These are phyloP conservation scores for Guadua angustifolia DNA, from an alignment of 176 grass and related monocot genomes.

Conservation along the genomic window DNA sequence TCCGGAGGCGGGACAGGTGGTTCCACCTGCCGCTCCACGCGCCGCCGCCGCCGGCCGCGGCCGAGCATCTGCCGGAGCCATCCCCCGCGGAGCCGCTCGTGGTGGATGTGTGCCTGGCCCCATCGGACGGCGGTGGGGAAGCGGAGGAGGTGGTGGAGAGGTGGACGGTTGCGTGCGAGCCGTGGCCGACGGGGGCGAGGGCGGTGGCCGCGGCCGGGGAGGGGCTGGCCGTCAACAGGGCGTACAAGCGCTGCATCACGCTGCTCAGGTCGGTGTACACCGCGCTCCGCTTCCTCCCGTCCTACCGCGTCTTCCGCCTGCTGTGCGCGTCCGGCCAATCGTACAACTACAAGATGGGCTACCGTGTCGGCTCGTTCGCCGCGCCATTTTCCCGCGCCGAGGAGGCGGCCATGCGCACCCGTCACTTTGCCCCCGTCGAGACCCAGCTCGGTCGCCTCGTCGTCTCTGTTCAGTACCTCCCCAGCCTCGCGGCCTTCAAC, in stretches of 20 bases:
- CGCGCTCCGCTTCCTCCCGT: constrained; percentile 76
- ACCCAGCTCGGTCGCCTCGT: constrained; percentile 79
- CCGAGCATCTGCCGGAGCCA: constrained; percentile 52
- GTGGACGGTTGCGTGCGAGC: constrained; percentile 73
- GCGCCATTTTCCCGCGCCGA: constrained; percentile 78
- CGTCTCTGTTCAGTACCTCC: constrained; percentile 81
- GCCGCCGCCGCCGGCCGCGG: constrained; percentile 55
- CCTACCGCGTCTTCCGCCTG: constrained; percentile 67
- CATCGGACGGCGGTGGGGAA: constrained; percentile 29
- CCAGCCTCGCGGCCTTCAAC: constrained; percentile 68
- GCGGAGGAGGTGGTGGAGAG: constrained; percentile 63
- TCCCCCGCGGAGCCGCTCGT: constrained; percentile 55
- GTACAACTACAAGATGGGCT: constrained; percentile 79
- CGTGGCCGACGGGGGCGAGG: constrained; percentile 39
- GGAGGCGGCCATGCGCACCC: constrained; percentile 61
- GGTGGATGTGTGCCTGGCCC: constrained; percentile 64
- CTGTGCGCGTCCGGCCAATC: constrained; percentile 67
- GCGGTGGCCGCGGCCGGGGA: constrained; percentile 43
- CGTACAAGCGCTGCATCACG: constrained; percentile 83
- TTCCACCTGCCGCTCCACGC: constrained; percentile 73
- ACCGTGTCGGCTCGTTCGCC: constrained; percentile 79
- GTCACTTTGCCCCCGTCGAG: constrained; percentile 64
- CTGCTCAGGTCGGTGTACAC: constrained; percentile 76
- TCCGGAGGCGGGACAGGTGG: constrained; percentile 69
- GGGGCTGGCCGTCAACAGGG: constrained; percentile 62